phyloP scores from a whole-genome alignment of 441 rosid species.

The Gossypium gossypioides region DNA sequence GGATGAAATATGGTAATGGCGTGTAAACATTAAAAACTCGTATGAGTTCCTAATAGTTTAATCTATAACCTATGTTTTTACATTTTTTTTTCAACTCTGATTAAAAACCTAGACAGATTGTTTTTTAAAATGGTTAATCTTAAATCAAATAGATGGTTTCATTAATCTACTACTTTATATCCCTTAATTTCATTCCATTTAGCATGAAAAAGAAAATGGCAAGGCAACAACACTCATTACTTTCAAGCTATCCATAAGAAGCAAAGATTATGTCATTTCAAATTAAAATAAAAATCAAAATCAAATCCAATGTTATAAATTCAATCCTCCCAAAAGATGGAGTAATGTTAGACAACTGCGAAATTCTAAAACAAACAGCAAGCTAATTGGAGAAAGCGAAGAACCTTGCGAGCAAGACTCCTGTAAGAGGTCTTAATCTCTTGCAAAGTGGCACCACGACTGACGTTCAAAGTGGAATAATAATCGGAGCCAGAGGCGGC shows the following conservation, averaged over 20 bases:
- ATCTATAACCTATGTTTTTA: neutral
- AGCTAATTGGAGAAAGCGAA: neutral
- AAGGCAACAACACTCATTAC: too few relatives aligned
- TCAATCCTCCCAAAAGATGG: neutral
- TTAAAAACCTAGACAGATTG: neutral
- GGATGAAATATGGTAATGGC: neutral
- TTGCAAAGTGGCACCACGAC: conserved; percentile 51
- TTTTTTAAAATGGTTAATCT: neutral
- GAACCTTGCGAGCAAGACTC: conserved; percentile 80
- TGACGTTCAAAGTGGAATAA: conserved; percentile 55
- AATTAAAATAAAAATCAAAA: neutral
- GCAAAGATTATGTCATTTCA: neutral
- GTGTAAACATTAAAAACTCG: neutral
- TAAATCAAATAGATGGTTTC: neutral
- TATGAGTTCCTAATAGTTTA: neutral
- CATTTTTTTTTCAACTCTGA: neutral
- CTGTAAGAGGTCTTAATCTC: conserved; percentile 67
- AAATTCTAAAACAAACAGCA: neutral
- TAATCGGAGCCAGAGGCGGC: conserved; percentile 38
- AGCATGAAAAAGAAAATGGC: neutral
- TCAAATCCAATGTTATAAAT: neutral
- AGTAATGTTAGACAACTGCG: neutral
- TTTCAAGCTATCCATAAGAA: neutral
- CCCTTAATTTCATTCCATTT: neutral
- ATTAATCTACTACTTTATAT: neutral